Percentiles rank a stretch among this genome's conserved stretches.
Conservation (phyloP, 805 yeast species). For the Ascoidea tarda region DNA sequence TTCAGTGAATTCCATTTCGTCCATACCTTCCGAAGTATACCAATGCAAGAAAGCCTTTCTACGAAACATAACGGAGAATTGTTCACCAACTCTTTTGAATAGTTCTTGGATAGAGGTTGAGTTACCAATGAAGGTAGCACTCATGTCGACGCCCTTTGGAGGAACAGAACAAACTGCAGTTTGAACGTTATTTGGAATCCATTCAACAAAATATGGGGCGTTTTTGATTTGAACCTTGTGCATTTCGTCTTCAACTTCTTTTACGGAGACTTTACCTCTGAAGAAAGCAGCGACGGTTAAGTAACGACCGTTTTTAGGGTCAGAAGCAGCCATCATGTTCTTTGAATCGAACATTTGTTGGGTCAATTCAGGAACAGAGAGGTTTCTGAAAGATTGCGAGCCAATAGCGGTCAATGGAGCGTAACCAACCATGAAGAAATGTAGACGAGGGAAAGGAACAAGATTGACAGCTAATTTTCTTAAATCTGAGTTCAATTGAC, state of each 20-base stretch:
- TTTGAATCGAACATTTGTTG: slow-evolving; percentile 88
- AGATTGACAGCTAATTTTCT: slow-evolving; percentile 88
- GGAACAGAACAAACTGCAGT: slow-evolving; percentile 88
- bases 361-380: slow-evolving; percentile 82
- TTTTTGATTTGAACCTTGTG: slow-evolving; percentile 70
- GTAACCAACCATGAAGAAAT: slow-evolving; percentile 90
- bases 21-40: slow-evolving; percentile 96
- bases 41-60: slow-evolving; percentile 94
- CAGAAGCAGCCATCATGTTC: slow-evolving; percentile 94
- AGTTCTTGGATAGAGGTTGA: slow-evolving; percentile 87
- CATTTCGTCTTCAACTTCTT: slow-evolving; percentile 93
- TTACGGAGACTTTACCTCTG: slow-evolving; percentile 84
- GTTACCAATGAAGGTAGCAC: slow-evolving; percentile 89
- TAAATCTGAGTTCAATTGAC: slow-evolving; percentile 85
- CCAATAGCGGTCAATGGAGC: slow-evolving; percentile 81
- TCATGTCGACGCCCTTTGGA: slow-evolving; percentile 72
- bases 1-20: slow-evolving; percentile 84
- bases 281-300: slow-evolving; percentile 89
- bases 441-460: slow-evolving; percentile 92
- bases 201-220: slow-evolving; percentile 76
- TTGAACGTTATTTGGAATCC: slow-evolving; percentile 94
- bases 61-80: slow-evolving; percentile 84
- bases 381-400: slow-evolving; percentile 69
- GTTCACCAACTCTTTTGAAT: slow-evolving; percentile 80
- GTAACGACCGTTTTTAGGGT: slow-evolving; percentile 83